Percentiles rank a stretch among this genome's conserved stretches.
These are phyloP conservation scores for Spatholobus suberectus DNA, from an alignment of 306 rosid species.

Conservation along the genomic window DNA sequence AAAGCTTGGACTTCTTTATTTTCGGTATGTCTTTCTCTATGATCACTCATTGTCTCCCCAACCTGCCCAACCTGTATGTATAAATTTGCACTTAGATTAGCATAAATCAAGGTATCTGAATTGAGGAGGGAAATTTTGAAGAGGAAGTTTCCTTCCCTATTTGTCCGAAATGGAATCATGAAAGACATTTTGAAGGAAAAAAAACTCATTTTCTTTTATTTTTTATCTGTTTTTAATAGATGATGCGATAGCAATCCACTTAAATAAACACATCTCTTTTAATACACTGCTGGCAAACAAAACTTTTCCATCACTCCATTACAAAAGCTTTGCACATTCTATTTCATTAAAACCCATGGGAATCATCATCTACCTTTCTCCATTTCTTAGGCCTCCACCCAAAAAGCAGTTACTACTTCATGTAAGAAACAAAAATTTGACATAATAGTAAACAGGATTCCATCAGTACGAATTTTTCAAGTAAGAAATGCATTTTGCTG, in stretches of 20 bases:
- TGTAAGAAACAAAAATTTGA: background rate
- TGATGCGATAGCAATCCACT: too few relatives aligned
- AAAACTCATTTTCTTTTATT: too few relatives aligned
- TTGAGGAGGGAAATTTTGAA: background rate
- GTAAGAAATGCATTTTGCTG: too few relatives aligned
- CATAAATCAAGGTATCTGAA: background rate
- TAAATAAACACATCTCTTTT: background rate
- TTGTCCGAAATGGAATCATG: background rate
- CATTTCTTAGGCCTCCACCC: background rate
- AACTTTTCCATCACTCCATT: background rate
- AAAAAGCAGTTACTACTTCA: background rate
- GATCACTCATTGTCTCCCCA: background rate
- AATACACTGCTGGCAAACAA: background rate
- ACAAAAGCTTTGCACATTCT: background rate
- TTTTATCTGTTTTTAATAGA: too few relatives aligned
- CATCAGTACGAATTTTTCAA: too few relatives aligned
- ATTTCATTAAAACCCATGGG: background rate
- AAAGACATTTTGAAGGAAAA: background rate
- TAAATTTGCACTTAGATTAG: background rate
- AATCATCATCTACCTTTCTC: too few relatives aligned
- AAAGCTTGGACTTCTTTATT: constrained; percentile 58
- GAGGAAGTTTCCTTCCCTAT: background rate
- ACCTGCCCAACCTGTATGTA: background rate
- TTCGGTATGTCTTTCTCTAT: constrained; percentile 41
- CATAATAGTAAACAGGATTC: too few relatives aligned